Percentiles rank a stretch among this genome's conserved stretches.
Conservation (phyloP, 768 basidiomycete species). For the Agaricus blazei region DNA sequence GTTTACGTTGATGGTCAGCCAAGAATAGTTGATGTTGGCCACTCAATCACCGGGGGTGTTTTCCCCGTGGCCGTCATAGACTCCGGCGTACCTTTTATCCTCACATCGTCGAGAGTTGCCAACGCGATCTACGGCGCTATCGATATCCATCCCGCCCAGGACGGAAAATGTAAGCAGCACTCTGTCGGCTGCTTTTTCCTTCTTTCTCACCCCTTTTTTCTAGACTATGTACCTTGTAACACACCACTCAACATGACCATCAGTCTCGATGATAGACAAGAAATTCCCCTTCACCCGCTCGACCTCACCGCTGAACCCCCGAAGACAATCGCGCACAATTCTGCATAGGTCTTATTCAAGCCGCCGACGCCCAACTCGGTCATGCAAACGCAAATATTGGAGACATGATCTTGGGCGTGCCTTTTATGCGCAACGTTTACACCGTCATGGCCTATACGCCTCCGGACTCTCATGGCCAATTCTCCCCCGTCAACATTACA, state of each 20-base stretch:
- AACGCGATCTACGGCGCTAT: slow-evolving; percentile 78
- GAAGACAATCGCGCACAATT: slow-evolving; percentile 34
- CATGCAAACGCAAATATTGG: slow-evolving; percentile 32
- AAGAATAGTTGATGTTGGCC: slow-evolving; percentile 34
- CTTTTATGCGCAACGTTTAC: slow-evolving; percentile 74
- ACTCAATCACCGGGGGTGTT: slow-evolving; percentile 31
- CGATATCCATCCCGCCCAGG: slow-evolving; percentile 50
- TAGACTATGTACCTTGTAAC: slow-evolving; percentile 73
- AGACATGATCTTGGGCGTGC: slow-evolving; percentile 76
- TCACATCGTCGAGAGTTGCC: slow-evolving; percentile 55
- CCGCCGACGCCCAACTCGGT: slow-evolving; percentile 38
- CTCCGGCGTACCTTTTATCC: slow-evolving; percentile 62
- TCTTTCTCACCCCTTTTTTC: not conserved
- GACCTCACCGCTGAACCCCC: slow-evolving; percentile 56
- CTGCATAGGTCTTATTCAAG: slow-evolving; percentile 69
- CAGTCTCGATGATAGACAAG: slow-evolving; percentile 51
- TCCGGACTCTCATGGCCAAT: slow-evolving; percentile 40
- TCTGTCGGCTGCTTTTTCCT: not conserved
- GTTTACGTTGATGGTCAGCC: slow-evolving; percentile 49
- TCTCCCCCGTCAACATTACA: slow-evolving; percentile 24
- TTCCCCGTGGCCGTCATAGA: slow-evolving; percentile 69
- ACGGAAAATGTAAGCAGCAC: slow-evolving; percentile 56
- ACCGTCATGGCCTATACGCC: slow-evolving; percentile 66
- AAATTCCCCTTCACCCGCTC: slow-evolving; percentile 67
- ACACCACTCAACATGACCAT: slow-evolving; percentile 68